Evolutionary conservation across 768 basidiomycete species (phyloP), one percentile per base, ranked within the genome.

Genomic region (Phaeotremella skinneri): DNA sequence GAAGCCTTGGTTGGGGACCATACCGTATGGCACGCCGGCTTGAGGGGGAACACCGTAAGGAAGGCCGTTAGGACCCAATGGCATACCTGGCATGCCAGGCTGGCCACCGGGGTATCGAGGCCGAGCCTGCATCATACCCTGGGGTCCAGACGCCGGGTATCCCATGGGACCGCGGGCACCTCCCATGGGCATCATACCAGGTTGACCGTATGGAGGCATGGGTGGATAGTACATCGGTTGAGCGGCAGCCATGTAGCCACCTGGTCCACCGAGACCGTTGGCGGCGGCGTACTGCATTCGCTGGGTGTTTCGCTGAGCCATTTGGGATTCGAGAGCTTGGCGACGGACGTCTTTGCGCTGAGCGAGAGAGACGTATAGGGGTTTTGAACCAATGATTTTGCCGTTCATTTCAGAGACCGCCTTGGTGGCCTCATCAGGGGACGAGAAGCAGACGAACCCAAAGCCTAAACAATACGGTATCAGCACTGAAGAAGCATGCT

Each of bases 351-450:
- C 96, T 63, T 92, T 91, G 67, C 94, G 91, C 78, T 99, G 96
- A 68, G 96, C 96, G 67, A 98, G 86, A 41, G 94, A 93, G 76
- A 99, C 96, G 75, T 98, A 99, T 71, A 99, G 85, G 53, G 96
- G 96, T 81, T 99, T 99, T 67, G 87, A 85, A 62, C 94, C 94
- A 73, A 98, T 90, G 87, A 98, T 98, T 82, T 94, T 94, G 85
- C 96, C 97, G 84, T 99, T 99, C 92, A 99, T 96, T 82, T 99
- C 96, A 55, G 91, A 90, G 60, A 98, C 92, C 61, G 96, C 96
- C 82, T 98, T 98, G 74, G 91, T 97, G 23, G 96, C 93, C 80
- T 99, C 96, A 67, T 99, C 96, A 49, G 96, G 92, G 53, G 91
- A 88, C 32, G 91, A 91, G 83, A 91, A 99, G 80, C 96, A 99